Evolutionary conservation across 371 early-diverging fungal species (phyloP).

Genomic region (Capniomyces stellatus): DNA sequence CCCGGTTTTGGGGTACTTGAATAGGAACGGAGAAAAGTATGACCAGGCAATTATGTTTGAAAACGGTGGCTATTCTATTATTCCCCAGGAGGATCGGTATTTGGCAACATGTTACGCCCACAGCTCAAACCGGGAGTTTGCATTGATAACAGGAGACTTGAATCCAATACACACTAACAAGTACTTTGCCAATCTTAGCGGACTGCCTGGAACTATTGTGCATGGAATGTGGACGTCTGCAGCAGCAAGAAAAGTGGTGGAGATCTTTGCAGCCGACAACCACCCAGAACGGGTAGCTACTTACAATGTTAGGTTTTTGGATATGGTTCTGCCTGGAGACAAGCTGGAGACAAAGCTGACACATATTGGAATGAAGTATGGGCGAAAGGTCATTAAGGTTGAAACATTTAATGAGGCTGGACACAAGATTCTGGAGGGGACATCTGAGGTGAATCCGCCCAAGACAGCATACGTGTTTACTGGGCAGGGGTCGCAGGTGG

Average conservation of each 20-base stretch:
- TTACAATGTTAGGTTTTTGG: constrained; percentile 66
- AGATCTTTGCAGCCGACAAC: constrained; percentile 79
- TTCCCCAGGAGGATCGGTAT: constrained; percentile 25
- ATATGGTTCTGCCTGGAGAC: constrained; percentile 80
- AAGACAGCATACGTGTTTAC: constrained; percentile 85
- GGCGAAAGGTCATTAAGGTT: constrained; percentile 75
- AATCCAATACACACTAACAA: constrained; percentile 94
- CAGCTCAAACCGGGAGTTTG: background rate
- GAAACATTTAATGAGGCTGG: constrained; percentile 64
- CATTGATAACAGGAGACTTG: constrained; percentile 40
- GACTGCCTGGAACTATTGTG: constrained; percentile 83
- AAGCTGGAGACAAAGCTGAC: constrained; percentile 65
- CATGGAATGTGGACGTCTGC: constrained; percentile 97
- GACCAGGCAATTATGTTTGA: constrained; percentile 16
- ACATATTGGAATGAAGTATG: constrained; percentile 83
- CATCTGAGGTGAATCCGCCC: constrained; percentile 80
- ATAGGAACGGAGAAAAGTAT: background rate
- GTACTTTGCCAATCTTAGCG: constrained; percentile 79
- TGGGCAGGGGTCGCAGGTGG: constrained; percentile 91
- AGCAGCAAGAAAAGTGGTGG: constrained; percentile 76
- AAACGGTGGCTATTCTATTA: constrained; percentile 62
- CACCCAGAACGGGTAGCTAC: constrained; percentile 64
- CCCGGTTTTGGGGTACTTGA: constrained; percentile 6
- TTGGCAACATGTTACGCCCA: background rate
- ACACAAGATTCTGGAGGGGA: constrained; percentile 60